Evolutionary conservation across 1,284 basidiomycete genomes (phyloP).

Genomic region (Binderoboletus segoi): DNA sequence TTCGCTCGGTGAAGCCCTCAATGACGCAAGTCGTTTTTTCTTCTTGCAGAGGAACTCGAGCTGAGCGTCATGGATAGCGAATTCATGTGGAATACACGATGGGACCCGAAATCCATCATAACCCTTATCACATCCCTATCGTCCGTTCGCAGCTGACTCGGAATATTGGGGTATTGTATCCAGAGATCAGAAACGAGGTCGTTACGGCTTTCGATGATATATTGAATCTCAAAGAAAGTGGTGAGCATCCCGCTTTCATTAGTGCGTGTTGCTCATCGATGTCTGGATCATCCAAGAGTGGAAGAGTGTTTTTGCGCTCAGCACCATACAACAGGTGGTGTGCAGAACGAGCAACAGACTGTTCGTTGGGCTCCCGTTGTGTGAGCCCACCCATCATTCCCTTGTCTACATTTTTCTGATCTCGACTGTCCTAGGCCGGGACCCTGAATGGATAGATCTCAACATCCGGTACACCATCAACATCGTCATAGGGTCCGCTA

Average conservation of each 20-base stretch:
- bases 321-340: conserved; percentile 28
- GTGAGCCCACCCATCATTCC: conserved; percentile 21
- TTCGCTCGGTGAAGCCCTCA: not conserved
- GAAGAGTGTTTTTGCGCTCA: conserved; percentile 25
- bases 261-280: not conserved
- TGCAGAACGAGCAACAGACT: conserved; percentile 39
- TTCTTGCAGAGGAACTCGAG: not conserved
- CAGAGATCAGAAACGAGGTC: conserved; percentile 35
- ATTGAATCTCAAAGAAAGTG: conserved; percentile 14
- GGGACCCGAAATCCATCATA: not conserved
- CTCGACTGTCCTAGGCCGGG: not conserved
- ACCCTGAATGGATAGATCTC: conserved; percentile 41
- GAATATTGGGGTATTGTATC: not conserved
- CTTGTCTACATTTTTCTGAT: not conserved
- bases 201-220: conserved; percentile 28
- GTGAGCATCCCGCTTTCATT: conserved; percentile 6
- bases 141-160: not conserved
- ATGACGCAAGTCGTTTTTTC: not conserved
- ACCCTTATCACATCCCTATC: not conserved
- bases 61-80: not conserved
- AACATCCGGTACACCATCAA: conserved; percentile 37
- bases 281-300: conserved; percentile 29
- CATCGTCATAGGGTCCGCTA: conserved; percentile 29
- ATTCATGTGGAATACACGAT: not conserved
- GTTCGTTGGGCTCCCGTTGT: conserved; percentile 44